Evolutionary conservation across 2,329 filamentous ascomycete genomes (phyloP).

Genomic region (Colletotrichum sp.): DNA sequence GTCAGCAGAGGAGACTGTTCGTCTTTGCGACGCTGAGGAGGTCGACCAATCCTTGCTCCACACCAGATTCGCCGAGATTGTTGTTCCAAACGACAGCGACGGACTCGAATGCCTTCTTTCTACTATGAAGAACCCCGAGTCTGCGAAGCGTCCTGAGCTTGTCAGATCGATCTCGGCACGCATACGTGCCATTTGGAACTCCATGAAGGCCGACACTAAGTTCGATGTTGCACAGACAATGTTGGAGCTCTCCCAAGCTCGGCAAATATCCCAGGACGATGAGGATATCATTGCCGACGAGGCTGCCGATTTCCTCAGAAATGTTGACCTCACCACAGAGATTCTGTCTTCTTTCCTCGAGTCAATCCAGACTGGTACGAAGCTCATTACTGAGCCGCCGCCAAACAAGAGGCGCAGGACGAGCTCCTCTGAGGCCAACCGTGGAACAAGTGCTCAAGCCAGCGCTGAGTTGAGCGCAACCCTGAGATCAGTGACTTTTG

Average conservation of each 20-base stretch:
- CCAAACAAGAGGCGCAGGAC: conserved; percentile 81
- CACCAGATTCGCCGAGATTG: conserved; percentile 52
- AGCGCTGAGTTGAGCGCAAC: conserved; percentile 70
- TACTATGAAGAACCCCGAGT: conserved; percentile 46
- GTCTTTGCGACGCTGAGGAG: conserved; percentile 43
- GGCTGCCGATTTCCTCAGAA: conserved; percentile 75
- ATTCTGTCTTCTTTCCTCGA: conserved; percentile 77
- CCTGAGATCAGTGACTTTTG: conserved; percentile 81
- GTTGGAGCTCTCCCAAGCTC: conserved; percentile 64
- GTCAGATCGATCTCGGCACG: conserved; percentile 70
- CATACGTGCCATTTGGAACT: conserved; percentile 74
- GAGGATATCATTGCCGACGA: conserved; percentile 55
- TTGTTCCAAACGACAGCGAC: conserved; percentile 57
- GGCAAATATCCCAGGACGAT: conserved; percentile 41
- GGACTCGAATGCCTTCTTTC: conserved; percentile 59
- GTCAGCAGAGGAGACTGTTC: conserved; percentile 52
- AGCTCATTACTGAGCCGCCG: conserved; percentile 74
- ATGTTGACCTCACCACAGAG: conserved; percentile 74
- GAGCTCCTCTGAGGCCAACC: conserved; percentile 72
- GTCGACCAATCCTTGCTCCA: conserved; percentile 48
- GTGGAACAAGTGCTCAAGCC: conserved; percentile 64
- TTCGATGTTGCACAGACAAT: conserved; percentile 66
- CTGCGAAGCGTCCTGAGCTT: conserved; percentile 54
- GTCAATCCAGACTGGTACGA: conserved; percentile 74
- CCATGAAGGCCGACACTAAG: conserved; percentile 69